A percentile compares a stretch with the other conserved stretches of the same genome.
Conservation (phyloP, 2,329 filamentous ascomycete genomes). For the Diaporthe citri region DNA sequence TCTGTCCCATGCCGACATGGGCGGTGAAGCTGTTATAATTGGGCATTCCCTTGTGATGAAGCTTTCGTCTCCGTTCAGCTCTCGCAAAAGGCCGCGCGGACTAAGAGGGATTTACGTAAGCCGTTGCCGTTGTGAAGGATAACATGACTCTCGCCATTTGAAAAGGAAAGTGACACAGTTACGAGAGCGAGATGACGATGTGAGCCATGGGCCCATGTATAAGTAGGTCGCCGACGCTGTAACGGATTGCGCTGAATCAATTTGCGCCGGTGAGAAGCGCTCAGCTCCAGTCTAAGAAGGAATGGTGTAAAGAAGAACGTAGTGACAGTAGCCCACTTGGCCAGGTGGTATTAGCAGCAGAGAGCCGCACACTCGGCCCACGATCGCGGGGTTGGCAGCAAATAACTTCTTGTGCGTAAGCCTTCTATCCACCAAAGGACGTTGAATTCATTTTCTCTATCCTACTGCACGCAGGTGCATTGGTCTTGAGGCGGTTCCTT, state of each 20-base stretch:
- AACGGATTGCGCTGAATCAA: neutral
- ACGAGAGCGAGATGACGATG: neutral
- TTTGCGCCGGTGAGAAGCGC: neutral
- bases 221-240: neutral
- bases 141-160: neutral
- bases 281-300: neutral
- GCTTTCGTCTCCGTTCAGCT: neutral
- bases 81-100: neutral
- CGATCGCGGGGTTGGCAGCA: neutral
- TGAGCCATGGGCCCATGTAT: neutral
- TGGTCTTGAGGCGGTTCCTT: neutral
- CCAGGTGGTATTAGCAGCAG: neutral
- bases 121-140: neutral
- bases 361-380: neutral
- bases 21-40: no score
- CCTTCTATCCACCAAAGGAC: neutral
- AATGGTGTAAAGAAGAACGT: neutral
- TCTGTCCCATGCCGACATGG: neutral
- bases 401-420: neutral
- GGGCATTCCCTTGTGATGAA: neutral
- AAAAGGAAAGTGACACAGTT: neutral
- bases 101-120: neutral
- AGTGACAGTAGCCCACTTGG: no score
- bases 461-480: no score
- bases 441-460: neutral